A percentile compares a stretch with the other conserved stretches of the same genome.
Evolutionary conservation across 179 eudicot species (phyloP).

Genomic region (Spinacia oleracea): DNA sequence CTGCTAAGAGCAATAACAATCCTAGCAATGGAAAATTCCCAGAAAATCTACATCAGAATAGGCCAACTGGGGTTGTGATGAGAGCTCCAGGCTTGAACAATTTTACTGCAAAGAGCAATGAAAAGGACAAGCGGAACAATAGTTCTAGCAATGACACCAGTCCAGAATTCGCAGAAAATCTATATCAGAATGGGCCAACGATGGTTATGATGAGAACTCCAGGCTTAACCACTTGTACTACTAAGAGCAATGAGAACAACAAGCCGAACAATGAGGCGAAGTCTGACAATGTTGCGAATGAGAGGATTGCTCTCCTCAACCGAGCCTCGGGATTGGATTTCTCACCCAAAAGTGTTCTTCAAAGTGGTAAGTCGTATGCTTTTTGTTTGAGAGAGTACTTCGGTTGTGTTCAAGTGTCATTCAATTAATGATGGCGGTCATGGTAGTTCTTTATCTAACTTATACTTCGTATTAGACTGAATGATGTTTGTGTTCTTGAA

Average conservation of each 20-base stretch:
- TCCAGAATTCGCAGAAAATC: too few species aligned
- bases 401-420: not conserved
- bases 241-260: not conserved
- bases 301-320: constrained; percentile 16
- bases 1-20: not conserved
- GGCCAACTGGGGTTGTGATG: too few species aligned
- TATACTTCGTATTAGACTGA: not conserved
- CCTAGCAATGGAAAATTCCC: too few species aligned
- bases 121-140: not conserved
- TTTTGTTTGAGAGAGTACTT: not conserved
- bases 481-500: not conserved
- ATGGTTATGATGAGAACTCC: too few species aligned
- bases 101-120: not conserved
- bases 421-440: too few species aligned
- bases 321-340: constrained; percentile 35
- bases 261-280: constrained; percentile 5
- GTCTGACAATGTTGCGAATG: constrained; percentile 15
- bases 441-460: not conserved
- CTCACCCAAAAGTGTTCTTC: constrained; percentile 51
- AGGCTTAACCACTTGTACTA: too few species aligned
- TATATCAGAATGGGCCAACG: too few species aligned
- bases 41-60: too few species aligned
- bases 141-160: too few species aligned
- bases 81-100: too few species aligned
- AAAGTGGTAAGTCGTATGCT: constrained; percentile 30